Conservation (phyloP, 495 filamentous ascomycete species). For the Chaetomium fimeti region DNA sequence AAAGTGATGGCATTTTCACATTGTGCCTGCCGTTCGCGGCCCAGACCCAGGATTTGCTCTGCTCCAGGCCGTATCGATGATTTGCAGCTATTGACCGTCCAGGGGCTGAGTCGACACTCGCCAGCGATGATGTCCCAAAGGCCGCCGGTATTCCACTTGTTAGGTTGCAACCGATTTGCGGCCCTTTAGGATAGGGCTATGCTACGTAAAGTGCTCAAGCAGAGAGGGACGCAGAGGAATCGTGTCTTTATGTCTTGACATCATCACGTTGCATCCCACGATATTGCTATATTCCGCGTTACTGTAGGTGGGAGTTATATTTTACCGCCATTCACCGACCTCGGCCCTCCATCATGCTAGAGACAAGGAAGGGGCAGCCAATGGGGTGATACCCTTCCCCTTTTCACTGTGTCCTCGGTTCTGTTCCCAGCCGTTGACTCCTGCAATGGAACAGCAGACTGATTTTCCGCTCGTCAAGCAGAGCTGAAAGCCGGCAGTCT, state of each 20-base stretch:
- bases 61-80: too few species aligned
- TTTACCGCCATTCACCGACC: background rate
- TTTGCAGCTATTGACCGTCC: background rate
- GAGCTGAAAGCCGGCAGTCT: background rate
- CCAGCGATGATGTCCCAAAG: background rate
- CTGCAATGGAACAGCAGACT: background rate
- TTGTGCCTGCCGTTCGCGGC: background rate
- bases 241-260: slow-evolving; percentile 16
- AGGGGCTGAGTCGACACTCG: background rate
- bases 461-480: too few species aligned
- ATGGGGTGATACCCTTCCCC: background rate
- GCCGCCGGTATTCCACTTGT: too few species aligned
- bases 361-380: slow-evolving; percentile 1
- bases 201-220: background rate
- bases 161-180: too few species aligned
- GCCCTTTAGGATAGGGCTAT: background rate
- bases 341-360: background rate
- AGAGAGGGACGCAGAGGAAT: background rate
- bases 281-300: background rate
- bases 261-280: slow-evolving; percentile 25
- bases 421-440: slow-evolving; percentile 4
- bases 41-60: background rate
- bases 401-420: background rate
- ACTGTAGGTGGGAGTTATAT: background rate
- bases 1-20: background rate